These are phyloP conservation scores for Sindora glabra DNA, from an alignment of 306 rosid species.

Conservation along the genomic window DNA sequence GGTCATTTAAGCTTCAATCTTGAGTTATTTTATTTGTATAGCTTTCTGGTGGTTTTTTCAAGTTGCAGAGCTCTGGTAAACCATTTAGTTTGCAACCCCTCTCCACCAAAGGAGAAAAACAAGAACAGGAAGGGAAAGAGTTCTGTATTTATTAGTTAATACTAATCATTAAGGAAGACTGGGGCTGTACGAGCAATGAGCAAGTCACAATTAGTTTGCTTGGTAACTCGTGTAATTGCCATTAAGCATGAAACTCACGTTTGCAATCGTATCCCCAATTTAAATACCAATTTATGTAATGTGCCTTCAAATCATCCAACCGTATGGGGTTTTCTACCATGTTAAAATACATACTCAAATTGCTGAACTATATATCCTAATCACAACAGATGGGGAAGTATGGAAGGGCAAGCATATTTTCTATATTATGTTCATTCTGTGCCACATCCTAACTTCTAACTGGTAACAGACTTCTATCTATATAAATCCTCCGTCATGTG, in stretches of 20 bases:
- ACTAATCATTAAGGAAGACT: neutral
- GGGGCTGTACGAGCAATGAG: neutral
- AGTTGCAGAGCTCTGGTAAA: neutral
- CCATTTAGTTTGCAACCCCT: neutral
- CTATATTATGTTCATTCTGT: neutral
- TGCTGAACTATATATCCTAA: neutral
- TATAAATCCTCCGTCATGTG: neutral
- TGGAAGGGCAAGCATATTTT: neutral
- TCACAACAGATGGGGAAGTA: neutral
- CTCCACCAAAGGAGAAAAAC: neutral
- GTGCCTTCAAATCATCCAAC: neutral
- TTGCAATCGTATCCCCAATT: neutral
- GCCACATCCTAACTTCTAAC: neutral
- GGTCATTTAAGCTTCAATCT: slow-evolving; percentile 14
- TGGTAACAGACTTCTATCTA: neutral
- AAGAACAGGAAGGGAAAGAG: neutral
- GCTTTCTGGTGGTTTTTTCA: neutral
- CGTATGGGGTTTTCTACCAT: neutral
- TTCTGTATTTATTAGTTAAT: too few relatives aligned
- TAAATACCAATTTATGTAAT: neutral
- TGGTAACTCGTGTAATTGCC: neutral
- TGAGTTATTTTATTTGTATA: neutral
- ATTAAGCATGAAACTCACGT: too few relatives aligned
- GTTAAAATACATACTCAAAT: slow-evolving; percentile 2
- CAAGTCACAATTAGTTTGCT: neutral